These are phyloP conservation scores for Lycium ferocissimum DNA, from an alignment of 257 asterid genomes.

Conservation along the genomic window DNA sequence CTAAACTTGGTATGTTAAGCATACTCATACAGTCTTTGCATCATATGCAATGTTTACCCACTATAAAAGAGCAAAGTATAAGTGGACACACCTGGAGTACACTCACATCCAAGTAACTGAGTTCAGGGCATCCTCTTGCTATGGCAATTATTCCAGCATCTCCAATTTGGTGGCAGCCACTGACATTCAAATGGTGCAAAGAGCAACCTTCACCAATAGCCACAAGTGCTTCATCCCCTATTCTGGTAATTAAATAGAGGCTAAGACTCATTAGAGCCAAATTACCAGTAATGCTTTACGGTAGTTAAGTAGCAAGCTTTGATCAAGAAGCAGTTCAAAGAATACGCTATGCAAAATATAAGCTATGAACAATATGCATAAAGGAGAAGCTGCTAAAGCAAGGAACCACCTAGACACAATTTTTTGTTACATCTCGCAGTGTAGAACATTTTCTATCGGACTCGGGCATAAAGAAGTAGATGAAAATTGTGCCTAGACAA, in stretches of 20 bases:
- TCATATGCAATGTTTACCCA: slow-evolving; percentile 2
- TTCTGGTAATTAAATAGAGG: slow-evolving; percentile 54
- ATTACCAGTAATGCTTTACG: neutral
- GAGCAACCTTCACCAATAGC: slow-evolving; percentile 88
- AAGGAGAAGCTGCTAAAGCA: slow-evolving; percentile 8
- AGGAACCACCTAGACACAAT: neutral
- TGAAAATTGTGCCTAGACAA: slow-evolving; percentile 14
- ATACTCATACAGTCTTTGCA: neutral
- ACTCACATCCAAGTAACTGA: slow-evolving; percentile 78
- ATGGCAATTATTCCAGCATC: slow-evolving; percentile 86
- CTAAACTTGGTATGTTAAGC: neutral
- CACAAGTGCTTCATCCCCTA: slow-evolving; percentile 77
- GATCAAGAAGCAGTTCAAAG: slow-evolving; percentile 15
- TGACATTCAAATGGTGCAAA: slow-evolving; percentile 71
- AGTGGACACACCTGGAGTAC: slow-evolving; percentile 76
- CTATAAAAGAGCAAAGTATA: slow-evolving; percentile 26
- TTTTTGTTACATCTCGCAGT: neutral
- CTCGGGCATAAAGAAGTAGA: neutral
- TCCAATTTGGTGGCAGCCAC: slow-evolving; percentile 86
- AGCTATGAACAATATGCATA: neutral
- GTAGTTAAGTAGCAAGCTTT: neutral
- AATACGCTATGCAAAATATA: neutral
- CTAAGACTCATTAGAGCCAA: slow-evolving; percentile 24
- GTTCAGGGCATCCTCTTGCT: slow-evolving; percentile 86
- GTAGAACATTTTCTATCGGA: neutral